Percentiles rank a stretch among this genome's conserved stretches.
Conservation (phyloP, 1,139 yeast species). For the Taphrina wiesneri region DNA sequence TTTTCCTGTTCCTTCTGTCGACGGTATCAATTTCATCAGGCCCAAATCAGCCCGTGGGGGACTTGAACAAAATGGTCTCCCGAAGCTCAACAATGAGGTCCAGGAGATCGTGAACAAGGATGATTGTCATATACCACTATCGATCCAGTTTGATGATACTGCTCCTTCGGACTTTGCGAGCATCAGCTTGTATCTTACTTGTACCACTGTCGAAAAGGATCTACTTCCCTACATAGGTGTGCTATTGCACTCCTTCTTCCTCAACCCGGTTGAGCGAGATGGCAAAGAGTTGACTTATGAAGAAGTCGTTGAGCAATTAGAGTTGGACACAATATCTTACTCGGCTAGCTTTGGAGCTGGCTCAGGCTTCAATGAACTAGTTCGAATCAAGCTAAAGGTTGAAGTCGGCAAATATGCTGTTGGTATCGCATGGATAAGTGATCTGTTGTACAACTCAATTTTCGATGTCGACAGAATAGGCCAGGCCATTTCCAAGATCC, state of each 20-base stretch:
- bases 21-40: slow-evolving; percentile 68
- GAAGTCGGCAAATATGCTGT: slow-evolving; percentile 61
- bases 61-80: slow-evolving; percentile 44
- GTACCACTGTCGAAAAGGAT: slow-evolving; percentile 58
- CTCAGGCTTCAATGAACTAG: slow-evolving; percentile 63
- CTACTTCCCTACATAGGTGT: slow-evolving; percentile 65
- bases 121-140: slow-evolving; percentile 58
- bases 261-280: slow-evolving; percentile 68
- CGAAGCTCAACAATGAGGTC: slow-evolving; percentile 45
- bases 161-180: slow-evolving; percentile 72
- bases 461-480: slow-evolving; percentile 74
- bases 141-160: slow-evolving; percentile 75
- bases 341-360: slow-evolving; percentile 58
- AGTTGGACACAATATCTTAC: slow-evolving; percentile 63
- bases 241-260: slow-evolving; percentile 64
- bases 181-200: slow-evolving; percentile 65
- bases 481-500: slow-evolving; percentile 69
- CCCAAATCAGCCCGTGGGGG: slow-evolving; percentile 61
- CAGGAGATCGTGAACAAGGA: slow-evolving; percentile 45
- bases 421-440: slow-evolving; percentile 75
- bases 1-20: slow-evolving; percentile 73
- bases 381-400: slow-evolving; percentile 61
- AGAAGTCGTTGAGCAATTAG: slow-evolving; percentile 68
- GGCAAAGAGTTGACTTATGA: slow-evolving; percentile 67
- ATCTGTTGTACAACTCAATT: slow-evolving; percentile 62